These are phyloP conservation scores for Pelargonium nanum DNA, from an alignment of 345 rosid species.

Conservation along the genomic window DNA sequence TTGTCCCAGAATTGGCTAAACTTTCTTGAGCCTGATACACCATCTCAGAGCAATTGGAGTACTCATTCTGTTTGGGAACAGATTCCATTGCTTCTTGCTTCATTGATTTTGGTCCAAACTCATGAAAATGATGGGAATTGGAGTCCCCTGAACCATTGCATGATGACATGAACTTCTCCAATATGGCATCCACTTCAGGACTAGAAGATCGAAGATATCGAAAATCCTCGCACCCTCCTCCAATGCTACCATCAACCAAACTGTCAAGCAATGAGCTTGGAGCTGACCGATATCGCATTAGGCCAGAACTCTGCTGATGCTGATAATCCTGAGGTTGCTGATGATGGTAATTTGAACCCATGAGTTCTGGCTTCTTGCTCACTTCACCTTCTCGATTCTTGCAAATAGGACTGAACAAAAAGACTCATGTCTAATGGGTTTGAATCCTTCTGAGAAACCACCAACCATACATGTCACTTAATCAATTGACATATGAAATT, in stretches of 20 bases:
- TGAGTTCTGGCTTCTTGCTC: constrained; percentile 26
- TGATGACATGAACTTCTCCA: constrained; percentile 19
- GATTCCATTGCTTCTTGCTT: constrained; percentile 31
- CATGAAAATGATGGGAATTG: constrained; percentile 21
- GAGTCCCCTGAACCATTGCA: constrained; percentile 23
- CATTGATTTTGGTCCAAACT: constrained; percentile 23
- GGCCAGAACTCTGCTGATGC: constrained; percentile 21
- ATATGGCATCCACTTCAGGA: constrained; percentile 36
- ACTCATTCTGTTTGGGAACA: constrained; percentile 8
- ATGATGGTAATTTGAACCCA: constrained; percentile 22
- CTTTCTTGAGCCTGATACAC: constrained; percentile 10
- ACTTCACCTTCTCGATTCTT: constrained; percentile 27
- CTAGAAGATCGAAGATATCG: constrained; percentile 25
- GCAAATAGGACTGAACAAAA: constrained; percentile 23
- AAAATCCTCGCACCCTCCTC: constrained; percentile 18
- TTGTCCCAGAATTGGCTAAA: constrained; percentile 10
- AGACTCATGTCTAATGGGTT: constrained; percentile 26
- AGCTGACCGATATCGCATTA: constrained; percentile 29
- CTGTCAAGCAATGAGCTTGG: constrained; percentile 34
- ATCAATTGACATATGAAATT: not conserved
- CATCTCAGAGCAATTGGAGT: constrained; percentile 15
- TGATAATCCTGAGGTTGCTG: constrained; percentile 18
- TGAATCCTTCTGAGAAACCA: not conserved
- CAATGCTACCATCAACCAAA: constrained; percentile 13
- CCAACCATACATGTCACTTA: not conserved